These are phyloP conservation scores for Rhodotorula toruloides DNA, from an alignment of 768 basidiomycete species.

Conservation along the genomic window DNA sequence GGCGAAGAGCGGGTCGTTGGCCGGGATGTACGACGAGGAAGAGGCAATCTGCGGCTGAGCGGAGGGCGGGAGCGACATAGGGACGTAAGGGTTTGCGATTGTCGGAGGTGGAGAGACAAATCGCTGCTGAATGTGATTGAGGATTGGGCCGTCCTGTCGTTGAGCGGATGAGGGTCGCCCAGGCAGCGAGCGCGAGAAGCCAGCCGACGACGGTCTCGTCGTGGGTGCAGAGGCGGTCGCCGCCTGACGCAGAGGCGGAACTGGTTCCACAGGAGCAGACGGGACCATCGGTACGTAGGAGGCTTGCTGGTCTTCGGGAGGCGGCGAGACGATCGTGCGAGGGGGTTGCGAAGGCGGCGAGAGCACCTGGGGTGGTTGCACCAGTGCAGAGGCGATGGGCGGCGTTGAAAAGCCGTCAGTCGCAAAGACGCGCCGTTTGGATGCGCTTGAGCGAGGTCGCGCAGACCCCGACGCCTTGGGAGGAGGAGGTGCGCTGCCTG, in stretches of 20 bases:
- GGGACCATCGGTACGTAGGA: not conserved
- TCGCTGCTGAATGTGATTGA: constrained; percentile 34
- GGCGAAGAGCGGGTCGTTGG: constrained; percentile 27
- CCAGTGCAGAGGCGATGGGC: too few species aligned
- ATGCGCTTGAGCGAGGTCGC: not conserved
- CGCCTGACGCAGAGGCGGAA: too few species aligned
- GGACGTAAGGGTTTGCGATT: constrained; percentile 15
- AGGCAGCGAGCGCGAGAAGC: not conserved
- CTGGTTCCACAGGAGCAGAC: not conserved
- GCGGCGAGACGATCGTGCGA: not conserved
- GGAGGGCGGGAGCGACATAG: not conserved
- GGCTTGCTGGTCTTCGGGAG: not conserved
- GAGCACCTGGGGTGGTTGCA: too few species aligned
- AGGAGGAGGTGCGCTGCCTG: too few species aligned
- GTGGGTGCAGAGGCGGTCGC: not conserved
- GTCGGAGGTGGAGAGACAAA: constrained; percentile 28
- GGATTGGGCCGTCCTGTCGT: constrained; percentile 23
- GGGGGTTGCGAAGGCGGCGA: not conserved
- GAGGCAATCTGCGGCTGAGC: not conserved
- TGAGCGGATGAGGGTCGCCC: not conserved
- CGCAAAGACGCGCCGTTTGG: not conserved
- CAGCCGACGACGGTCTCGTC: not conserved
- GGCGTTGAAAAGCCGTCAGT: not conserved
- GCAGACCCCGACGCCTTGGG: too few species aligned
- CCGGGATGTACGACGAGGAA: constrained; percentile 16